Conservation (phyloP, 2,329 filamentous ascomycete genomes). For the Blastomyces emzantsi region DNA sequence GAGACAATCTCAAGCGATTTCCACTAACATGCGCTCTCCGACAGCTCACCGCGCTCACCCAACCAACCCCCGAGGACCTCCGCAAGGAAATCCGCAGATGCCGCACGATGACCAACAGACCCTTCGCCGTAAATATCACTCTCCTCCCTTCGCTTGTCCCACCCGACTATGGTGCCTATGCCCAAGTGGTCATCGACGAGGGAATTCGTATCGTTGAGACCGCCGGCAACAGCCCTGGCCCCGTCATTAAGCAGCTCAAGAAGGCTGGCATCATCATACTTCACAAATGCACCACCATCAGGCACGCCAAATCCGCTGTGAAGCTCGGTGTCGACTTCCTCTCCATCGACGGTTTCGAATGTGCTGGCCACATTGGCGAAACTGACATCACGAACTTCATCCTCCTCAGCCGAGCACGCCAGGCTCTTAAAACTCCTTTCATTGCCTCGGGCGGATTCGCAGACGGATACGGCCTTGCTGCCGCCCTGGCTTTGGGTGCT, state of each 20-base stretch:
- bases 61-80: slow-evolving; percentile 82
- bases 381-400: slow-evolving; percentile 48
- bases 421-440: slow-evolving; percentile 75
- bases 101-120: slow-evolving; percentile 55
- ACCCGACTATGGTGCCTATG: slow-evolving; percentile 86
- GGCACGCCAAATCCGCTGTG: slow-evolving; percentile 81
- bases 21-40: neutral
- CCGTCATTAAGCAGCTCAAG: slow-evolving; percentile 84
- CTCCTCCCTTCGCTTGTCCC: slow-evolving; percentile 82
- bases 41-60: slow-evolving; percentile 59
- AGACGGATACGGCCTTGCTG: slow-evolving; percentile 86
- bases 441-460: slow-evolving; percentile 95
- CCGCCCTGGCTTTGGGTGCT: slow-evolving; percentile 79
- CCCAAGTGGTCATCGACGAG: slow-evolving; percentile 87
- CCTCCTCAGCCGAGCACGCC: slow-evolving; percentile 72
- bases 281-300: slow-evolving; percentile 96
- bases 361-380: slow-evolving; percentile 59
- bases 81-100: slow-evolving; percentile 88
- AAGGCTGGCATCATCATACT: slow-evolving; percentile 67
- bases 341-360: slow-evolving; percentile 96
- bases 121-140: slow-evolving; percentile 90
- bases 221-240: slow-evolving; percentile 80
- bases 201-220: slow-evolving; percentile 88
- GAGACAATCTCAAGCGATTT: neutral
- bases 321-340: slow-evolving; percentile 96